These are phyloP conservation scores for Fraxinus platypoda DNA, from an alignment of 305 asterid species.

Conservation along the genomic window DNA sequence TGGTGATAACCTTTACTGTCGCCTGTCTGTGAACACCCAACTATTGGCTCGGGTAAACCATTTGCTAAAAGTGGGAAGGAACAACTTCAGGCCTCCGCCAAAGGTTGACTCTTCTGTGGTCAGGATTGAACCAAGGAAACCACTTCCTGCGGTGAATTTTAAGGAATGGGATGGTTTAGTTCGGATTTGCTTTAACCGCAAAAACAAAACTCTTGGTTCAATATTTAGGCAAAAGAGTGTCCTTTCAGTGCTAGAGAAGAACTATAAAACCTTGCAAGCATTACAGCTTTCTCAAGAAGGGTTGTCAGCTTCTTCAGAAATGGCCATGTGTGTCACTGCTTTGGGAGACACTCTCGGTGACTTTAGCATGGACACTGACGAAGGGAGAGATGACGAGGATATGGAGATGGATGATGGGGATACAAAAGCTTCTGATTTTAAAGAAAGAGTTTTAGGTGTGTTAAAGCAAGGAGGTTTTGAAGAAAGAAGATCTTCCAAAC, in stretches of 20 bases:
- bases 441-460: slow-evolving; percentile 60
- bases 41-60: slow-evolving; percentile 80
- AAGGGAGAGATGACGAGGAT: slow-evolving; percentile 47
- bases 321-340: slow-evolving; percentile 55
- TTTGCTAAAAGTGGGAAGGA: slow-evolving; percentile 85
- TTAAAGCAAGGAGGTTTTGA: slow-evolving; percentile 70
- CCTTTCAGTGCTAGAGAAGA: slow-evolving; percentile 72
- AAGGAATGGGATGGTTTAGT: slow-evolving; percentile 98
- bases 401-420: slow-evolving; percentile 73
- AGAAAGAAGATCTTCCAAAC: slow-evolving; percentile 83
- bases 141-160: slow-evolving; percentile 73
- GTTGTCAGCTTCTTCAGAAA: slow-evolving; percentile 43
- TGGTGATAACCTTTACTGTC: slow-evolving; percentile 80
- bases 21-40: slow-evolving; percentile 91
- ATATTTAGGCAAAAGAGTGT: slow-evolving; percentile 72
- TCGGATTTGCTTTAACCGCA: slow-evolving; percentile 84
- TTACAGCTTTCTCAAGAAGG: slow-evolving; percentile 53
- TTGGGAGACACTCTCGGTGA: slow-evolving; percentile 73
- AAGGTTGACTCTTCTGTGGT: slow-evolving; percentile 96
- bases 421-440: slow-evolving; percentile 54
- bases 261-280: slow-evolving; percentile 78
- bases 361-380: slow-evolving; percentile 55
- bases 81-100: slow-evolving; percentile 96
- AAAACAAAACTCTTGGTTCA: slow-evolving; percentile 83
- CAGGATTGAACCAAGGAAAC: slow-evolving; percentile 85